Base-by-base conservation (phyloP, 2,329 filamentous ascomycete genomes). In the Colletotrichum karsti region DNA sequence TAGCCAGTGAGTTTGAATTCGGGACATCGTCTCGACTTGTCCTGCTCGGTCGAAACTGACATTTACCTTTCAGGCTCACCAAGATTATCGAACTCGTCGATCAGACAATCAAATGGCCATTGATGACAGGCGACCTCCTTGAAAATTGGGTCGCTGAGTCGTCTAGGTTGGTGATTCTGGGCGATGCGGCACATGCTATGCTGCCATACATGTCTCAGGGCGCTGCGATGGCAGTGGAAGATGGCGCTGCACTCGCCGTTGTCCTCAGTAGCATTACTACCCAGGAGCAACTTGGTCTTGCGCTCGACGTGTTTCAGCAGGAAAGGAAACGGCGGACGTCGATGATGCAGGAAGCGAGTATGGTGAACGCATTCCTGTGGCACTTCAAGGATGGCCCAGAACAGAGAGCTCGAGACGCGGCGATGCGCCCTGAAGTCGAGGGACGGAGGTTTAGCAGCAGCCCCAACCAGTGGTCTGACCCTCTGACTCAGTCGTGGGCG, bases 161-260 rank as follows among this genome's bases (percentile, higher is more conserved):
- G 0, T 88, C 83, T 0, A 79, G 85, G 0, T 88, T 90, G 70
- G 85, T 87, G 0, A 83, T 91, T 71, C 79, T 91, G 0, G 90
- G 90, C 1, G 90, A 92, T 71, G 87, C 89, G 0, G 88, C 88
- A 2, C 89, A 92, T 69, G 88, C 90, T 0, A 91, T 88, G 0
- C 79, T 92, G 0, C 90, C 90, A 0, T 92, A 92, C 73, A 79
- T 90, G 0, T 87, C 87, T 2, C 74, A 68, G 37, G 83, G 87
- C 2, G 87, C 87, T 0, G 87, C 87, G 7, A 90, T 90, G 87
- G 84, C 85, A 4, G 79, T 90, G 0, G 88, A 91, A 75, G 88
- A 91, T 57, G 88, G 81, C 0, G 86, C 85, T 5, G 86, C 88
- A 0, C 78, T 90, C 0, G 87, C 88, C 0, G 79, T 88, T 50